Evolutionary conservation across 176 grass and related monocot species (phyloP), one percentile per base, ranked within the genome.

Genomic region (Raddia guianensis): DNA sequence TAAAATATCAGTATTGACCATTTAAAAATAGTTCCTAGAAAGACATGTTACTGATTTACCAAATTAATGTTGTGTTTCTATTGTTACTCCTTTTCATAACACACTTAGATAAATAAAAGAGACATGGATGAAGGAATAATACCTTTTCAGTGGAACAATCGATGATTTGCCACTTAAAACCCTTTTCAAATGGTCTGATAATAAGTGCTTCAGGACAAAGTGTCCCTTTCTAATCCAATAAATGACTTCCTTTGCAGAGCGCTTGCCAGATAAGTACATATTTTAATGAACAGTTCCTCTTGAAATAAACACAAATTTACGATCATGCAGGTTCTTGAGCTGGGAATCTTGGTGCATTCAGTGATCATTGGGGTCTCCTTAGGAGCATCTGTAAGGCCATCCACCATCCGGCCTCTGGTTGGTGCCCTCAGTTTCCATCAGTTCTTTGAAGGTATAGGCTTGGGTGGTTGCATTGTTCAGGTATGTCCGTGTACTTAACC

Each of bases 371-470:
- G 95, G 10, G 82, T 98, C 16, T 98, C 95, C 46, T 72, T 98
- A 79, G 95, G 95, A 70, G 84, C 95, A 82, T 92, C 92, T 43
- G 78, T 88, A 44, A 93, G 81, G 40, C 68, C 92, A 35, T 84
- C 84, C 71, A 98, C 90, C 54, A 98, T 98, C 34, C 89, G 88
- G 81, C 90, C 95, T 62, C 90, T 98, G 32, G 92, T 98, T 45
- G 90, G 92, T 79, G 95, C 95, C 71, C 74, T 98, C 60, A 98
- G 95, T 70, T 98, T 98, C 88, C 95, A 98, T 79, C 95, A 98
- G 66, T 98, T 98, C 89, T 98, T 98, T 70, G 95, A 98, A 95
- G 95, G 95, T 21, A 83, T 98, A 63, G 95, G 95, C 15, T 87
- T 98, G 61, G 95, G 95, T 72, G 88, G 95, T 57, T 98, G 82